Evolutionary conservation across 192 early-diverging fungal genomes (phyloP), one percentile per base, ranked within the genome.

Genomic region (Coemansia sp.): DNA sequence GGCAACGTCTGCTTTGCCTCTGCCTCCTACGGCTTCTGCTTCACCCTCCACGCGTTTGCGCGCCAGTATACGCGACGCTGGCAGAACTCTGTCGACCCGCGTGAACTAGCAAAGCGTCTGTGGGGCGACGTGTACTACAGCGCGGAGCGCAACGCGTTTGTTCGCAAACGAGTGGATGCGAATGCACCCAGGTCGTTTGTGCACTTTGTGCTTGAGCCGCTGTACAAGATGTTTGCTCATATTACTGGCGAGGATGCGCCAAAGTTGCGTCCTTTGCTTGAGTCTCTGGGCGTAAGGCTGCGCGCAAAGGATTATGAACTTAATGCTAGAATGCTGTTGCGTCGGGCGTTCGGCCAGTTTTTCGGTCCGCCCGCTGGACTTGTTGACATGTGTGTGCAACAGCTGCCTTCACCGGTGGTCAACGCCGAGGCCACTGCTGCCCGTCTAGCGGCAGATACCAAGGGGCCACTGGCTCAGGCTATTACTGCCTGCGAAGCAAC

Each of bases 61-160:
- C 82, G 86, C 61, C 82, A 93, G 34, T 99, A 99, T 71, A 74
- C 87, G 0, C 90, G 92, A 49, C 86, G 83, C 30, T 93, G 86
- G 73, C 83, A 80, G 77, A 83, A 80, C 64, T 55, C 53, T 0
- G 53, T 75, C 21, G 52, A 57, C 52, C 69, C 86, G 11, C 81
- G 87, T 18, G 91, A 88, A 15, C 91, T 99, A 58, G 90, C 93
- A 2, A 82, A 86, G 73, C 92, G 95, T 12, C 80, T 99, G 15
- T 99, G 97, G 97, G 97, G 97, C 33, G 94, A 99, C 67, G 84
- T 99, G 27, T 95, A 88, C 77, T 96, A 89, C 71, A 85, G 96
- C 64, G 61, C 83, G 0, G 81, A 84, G n/a, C 86, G 83, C 13
- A 83, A 92, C 22, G 86, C 84, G 3, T 99, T 99, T 70, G 80